Percentiles rank a stretch among this genome's conserved stretches.
phyloP scores from a whole-genome alignment of 2,329 filamentous ascomycete genomes.

The Penicillium sp. region DNA sequence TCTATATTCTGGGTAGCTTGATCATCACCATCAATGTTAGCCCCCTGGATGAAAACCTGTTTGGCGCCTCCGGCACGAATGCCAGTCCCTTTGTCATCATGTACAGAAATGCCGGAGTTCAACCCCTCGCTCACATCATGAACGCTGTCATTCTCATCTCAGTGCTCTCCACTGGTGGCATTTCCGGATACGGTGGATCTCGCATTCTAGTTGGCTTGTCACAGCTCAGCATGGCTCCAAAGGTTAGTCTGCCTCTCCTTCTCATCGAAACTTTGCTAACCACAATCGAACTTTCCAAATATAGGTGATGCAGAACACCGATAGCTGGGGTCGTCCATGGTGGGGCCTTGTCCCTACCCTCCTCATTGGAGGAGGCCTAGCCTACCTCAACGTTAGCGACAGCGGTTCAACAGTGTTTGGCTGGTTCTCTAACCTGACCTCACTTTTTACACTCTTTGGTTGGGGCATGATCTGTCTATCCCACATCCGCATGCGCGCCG shows the following conservation, averaged over 20 bases:
- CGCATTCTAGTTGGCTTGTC: constrained; percentile 48
- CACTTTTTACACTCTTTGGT: constrained; percentile 46
- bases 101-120: constrained; percentile 42
- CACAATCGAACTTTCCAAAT: too few relatives aligned
- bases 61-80: constrained; percentile 44
- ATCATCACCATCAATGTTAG: constrained; percentile 48
- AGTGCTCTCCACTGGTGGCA: constrained; percentile 47
- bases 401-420: constrained; percentile 46
- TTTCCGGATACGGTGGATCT: constrained; percentile 45
- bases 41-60: constrained; percentile 42
- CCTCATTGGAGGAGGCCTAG: constrained; percentile 62
- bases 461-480: constrained; percentile 48
- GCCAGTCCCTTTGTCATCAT: constrained; percentile 48
- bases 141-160: constrained; percentile 52
- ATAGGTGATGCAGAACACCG: constrained; percentile 32
- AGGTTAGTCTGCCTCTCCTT: constrained; percentile 12
- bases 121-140: constrained; percentile 48
- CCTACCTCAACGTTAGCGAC: constrained; percentile 46
- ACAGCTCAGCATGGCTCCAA: constrained; percentile 46
- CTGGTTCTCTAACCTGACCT: constrained; percentile 51
- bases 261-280: background rate
- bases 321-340: constrained; percentile 42
- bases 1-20: constrained; percentile 48
- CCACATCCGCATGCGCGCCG: constrained; percentile 45
- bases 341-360: constrained; percentile 62